Conservation (phyloP, 1,284 basidiomycete species). For the Vanrija humicola region DNA sequence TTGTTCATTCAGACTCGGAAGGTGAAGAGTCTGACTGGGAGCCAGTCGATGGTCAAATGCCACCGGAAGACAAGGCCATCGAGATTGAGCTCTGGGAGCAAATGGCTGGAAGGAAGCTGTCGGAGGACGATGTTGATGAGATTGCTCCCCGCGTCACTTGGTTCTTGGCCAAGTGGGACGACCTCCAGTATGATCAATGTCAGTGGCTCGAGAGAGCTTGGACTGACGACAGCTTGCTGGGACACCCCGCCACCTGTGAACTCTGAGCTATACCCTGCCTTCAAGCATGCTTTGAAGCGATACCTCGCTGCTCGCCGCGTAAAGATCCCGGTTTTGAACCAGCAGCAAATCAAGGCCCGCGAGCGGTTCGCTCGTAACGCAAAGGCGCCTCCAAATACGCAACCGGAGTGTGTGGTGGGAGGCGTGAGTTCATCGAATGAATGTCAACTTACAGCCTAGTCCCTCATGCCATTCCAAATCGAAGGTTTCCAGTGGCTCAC, state of each 20-base stretch:
- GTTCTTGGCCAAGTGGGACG: conserved; percentile 72
- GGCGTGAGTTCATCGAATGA: conserved; percentile 39
- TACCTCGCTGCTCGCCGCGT: conserved; percentile 65
- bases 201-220: conserved; percentile 20
- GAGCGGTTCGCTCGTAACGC: conserved; percentile 26
- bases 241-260: conserved; percentile 66
- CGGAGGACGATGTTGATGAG: conserved; percentile 55
- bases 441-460: conserved; percentile 2
- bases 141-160: conserved; percentile 50
- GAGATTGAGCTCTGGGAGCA: conserved; percentile 57
- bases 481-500: conserved; percentile 91
- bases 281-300: conserved; percentile 60
- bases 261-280: conserved; percentile 57
- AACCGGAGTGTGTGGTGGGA: conserved; percentile 50
- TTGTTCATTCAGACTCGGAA: conserved; percentile 27
- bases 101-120: conserved; percentile 52
- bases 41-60: too few species aligned
- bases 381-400: conserved; percentile 38
- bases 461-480: conserved; percentile 79
- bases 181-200: conserved; percentile 85
- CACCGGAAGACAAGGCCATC: conserved; percentile 11
- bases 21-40: conserved; percentile 8
- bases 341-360: conserved; percentile 29
- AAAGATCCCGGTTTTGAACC: conserved; percentile 55
- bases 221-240: conserved; percentile 66